Evolutionary conservation across 2,329 filamentous ascomycete genomes (phyloP), one percentile per base, ranked within the genome.

Genomic region (Sporothrix humicola): DNA sequence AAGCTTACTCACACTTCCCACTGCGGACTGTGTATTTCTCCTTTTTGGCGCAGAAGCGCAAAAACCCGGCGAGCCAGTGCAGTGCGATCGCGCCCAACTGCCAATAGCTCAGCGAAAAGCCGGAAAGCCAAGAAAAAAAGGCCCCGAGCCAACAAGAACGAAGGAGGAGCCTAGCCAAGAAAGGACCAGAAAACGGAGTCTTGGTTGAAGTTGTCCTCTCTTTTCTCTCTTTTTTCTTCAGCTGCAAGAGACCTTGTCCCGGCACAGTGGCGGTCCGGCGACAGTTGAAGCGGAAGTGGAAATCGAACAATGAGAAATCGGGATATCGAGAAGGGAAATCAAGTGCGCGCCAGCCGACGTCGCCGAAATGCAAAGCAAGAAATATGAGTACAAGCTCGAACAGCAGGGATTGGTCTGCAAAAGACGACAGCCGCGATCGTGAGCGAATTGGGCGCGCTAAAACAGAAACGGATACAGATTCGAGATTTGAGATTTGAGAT

Each of bases 1-100:
- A 48, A 48, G 61, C 61, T 65, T 65, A 42, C 42, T 65, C 61
- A 48, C 58, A n/a, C 31, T 10, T 44, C 59, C 52, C 20, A 26
- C 31, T 37, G 31, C 5, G 31, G 4, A 7, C 31, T 37, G 3
- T 37, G 31, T 37, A 12, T 10, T 20, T 63, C 59, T 46, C 31
- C 58, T 61, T 46, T 46, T 65, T 23, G 37, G 10, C 59, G 59
- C 37, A 46, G 59, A 65, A 65, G 37, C 59, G 37, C 42, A 23
- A 23, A 23, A 23, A n/a, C 31, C 31, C 31, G 31, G 4, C 31
- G 31, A 37, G 31, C 7, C 31, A 6, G 31, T 5, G 31, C 31
- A 37, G 31, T 37, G 31, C 31, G 31, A 5, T 37, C 31, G 31
- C 31, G 31, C 31, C 31, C 31, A 37, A 5, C 7, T 37, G 7